Conservation (phyloP, 2,329 filamentous ascomycete genomes). For the Fusarium sp. region DNA sequence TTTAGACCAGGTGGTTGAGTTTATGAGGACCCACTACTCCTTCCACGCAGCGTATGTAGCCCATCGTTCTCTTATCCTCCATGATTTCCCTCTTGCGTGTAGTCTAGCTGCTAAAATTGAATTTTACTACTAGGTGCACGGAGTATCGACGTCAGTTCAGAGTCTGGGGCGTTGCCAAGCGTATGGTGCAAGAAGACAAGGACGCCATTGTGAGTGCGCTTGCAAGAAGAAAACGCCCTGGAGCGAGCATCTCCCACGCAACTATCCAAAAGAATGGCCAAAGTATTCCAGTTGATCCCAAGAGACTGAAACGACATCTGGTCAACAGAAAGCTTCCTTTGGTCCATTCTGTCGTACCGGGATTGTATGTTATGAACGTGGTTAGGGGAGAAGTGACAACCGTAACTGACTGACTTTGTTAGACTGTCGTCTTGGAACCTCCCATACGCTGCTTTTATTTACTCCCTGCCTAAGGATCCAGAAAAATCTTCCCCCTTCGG, state of each 20-base stretch:
- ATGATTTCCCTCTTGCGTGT: too few relatives aligned
- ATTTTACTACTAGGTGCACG: accelerated
- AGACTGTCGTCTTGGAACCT: constrained; percentile 27
- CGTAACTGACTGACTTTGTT: background rate
- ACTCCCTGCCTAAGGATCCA: background rate
- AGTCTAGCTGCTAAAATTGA: too few relatives aligned
- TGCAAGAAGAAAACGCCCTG: background rate
- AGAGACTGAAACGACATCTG: background rate
- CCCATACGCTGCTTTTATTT: constrained; percentile 25
- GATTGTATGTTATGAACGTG: background rate
- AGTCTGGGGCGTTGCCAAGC: background rate
- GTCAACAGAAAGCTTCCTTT: too few relatives aligned
- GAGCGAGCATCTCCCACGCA: background rate
- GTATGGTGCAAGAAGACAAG: background rate
- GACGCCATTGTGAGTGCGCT: background rate
- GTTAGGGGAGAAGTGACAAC: background rate
- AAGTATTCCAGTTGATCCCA: background rate
- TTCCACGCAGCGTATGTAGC: background rate
- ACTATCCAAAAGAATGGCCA: background rate
- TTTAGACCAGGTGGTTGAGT: background rate
- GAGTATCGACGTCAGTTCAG: background rate
- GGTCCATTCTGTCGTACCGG: too few relatives aligned
- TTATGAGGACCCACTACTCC: background rate
- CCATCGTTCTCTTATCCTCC: background rate
- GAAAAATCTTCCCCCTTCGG: constrained; percentile 21